Base-by-base conservation (phyloP, 208 protist species). In the Trypanosoma platydactyli region DNA sequence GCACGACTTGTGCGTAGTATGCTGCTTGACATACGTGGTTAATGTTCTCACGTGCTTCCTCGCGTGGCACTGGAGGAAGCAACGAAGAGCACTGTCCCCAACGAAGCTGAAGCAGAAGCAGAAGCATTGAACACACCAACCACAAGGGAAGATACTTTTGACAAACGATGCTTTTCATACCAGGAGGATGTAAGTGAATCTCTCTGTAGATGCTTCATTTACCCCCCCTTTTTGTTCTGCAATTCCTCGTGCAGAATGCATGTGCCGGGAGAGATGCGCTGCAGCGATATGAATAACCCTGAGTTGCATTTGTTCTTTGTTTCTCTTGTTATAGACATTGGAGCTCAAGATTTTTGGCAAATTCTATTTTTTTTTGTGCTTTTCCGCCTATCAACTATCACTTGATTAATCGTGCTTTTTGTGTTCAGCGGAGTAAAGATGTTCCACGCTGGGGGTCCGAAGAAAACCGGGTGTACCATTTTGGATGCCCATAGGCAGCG, bases 21-120 rank as follows among this genome's bases (percentile, higher is more conserved):
- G 86, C 76, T 80, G 67, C 58, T 82, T 72, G 9, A 85, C 78
- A n/a, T 92, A 92, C 67, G 71, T 89, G n/a, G 83, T 92, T 25
- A 92, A 92, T 57, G 53, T 89, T 42, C 35, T 67, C 5, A 79
- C 79, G 4, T 78, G 63, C 51, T 49, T 69, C 35, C 24, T 81
- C 15, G 58, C 80, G 13, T 81, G 81, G 58, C 71, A 73, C 33
- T 81, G 73, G 80, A 80, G 61, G 57, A 71, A 41, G 24, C 60
- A 70, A 6, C 57, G 38, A 18, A 49, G n/a, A 56, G 29, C 45
- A 33, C 4, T 27, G 18, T 0, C 35, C 15, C 24, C 38, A 38
- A 12, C 38, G 11, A 30, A 69, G 25, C 22, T 25, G 51, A 46
- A 51, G 49, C 33, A n/a, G 15, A 56, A 51, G 49, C 33, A n/a